Percentiles rank a stretch among this genome's conserved stretches.
Conservation (phyloP, 805 yeast species). For the Ogataea sp. region DNA sequence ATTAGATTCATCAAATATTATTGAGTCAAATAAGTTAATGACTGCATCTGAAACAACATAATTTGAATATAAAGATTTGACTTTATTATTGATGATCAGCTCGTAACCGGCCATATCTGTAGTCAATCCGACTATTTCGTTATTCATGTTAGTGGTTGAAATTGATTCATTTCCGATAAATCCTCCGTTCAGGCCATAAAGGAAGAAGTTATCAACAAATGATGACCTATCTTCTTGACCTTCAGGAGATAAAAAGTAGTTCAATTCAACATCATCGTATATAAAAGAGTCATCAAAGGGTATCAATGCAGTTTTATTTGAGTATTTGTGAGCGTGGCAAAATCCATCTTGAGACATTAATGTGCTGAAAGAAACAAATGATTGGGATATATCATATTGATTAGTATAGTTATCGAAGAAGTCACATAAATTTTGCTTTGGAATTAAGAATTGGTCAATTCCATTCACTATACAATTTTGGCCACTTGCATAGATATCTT, state of each 20-base stretch:
- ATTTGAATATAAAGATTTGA: conserved; percentile 29
- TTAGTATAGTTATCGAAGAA: not conserved
- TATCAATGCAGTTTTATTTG: conserved; percentile 34
- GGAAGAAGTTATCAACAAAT: conserved; percentile 25
- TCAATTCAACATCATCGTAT: conserved; percentile 34
- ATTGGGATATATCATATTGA: conserved; percentile 1
- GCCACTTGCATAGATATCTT: conserved; percentile 49
- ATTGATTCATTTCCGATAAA: conserved; percentile 12
- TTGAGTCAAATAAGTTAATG: conserved; percentile 36
- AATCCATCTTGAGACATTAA: conserved; percentile 12
- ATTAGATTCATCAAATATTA: conserved; percentile 12
- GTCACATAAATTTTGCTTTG: not conserved
- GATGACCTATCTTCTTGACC: conserved; percentile 22
- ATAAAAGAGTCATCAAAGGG: conserved; percentile 38
- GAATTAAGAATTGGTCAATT: conserved; percentile 34
- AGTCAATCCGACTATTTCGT: conserved; percentile 13
- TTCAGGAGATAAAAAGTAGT: conserved; percentile 29
- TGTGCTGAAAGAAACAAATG: conserved; percentile 10
- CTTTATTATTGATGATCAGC: conserved; percentile 26
- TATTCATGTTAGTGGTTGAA: conserved; percentile 18
- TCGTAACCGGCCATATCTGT: conserved; percentile 24
- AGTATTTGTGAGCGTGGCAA: conserved; percentile 11
- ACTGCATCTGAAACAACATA: conserved; percentile 39
- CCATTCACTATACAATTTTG: conserved; percentile 66
- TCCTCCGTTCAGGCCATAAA: conserved; percentile 41